Conservation (phyloP, 805 yeast genomes). For the Nakazawaea populi region DNA sequence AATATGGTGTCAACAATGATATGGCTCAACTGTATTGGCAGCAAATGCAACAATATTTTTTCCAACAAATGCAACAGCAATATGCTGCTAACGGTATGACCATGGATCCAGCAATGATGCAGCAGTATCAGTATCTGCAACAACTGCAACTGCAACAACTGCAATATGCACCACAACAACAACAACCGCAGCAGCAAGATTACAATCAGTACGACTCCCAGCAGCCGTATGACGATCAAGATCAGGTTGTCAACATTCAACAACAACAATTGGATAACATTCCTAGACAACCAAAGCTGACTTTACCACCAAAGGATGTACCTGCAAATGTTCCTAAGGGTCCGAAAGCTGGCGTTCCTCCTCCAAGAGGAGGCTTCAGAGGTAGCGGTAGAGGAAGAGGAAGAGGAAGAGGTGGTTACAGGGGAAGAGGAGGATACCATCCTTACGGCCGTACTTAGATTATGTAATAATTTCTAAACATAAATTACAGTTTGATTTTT, state of each 20-base stretch:
- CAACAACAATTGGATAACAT: conserved; percentile 19
- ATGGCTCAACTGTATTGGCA: conserved; percentile 62
- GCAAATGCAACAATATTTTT: conserved; percentile 54
- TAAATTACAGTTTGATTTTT: not conserved
- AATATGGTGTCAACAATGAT: conserved; percentile 38
- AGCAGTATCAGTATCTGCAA: conserved; percentile 19
- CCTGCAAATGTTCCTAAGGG: conserved; percentile 44
- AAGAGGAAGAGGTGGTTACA: conserved; percentile 9
- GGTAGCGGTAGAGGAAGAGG: conserved; percentile 7
- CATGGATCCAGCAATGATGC: conserved; percentile 16
- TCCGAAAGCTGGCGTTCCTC: conserved; percentile 24
- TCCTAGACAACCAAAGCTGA: conserved; percentile 17
- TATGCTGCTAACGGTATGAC: conserved; percentile 20
- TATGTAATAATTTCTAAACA: too few species aligned
- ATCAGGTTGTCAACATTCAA: conserved; percentile 14
- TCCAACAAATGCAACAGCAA: conserved; percentile 41
- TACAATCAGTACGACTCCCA: conserved; percentile 14
- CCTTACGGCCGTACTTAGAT: conserved; percentile 5
- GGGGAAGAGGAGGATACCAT: conserved; percentile 11
- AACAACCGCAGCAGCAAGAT: conserved; percentile 27
- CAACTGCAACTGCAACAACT: conserved; percentile 25
- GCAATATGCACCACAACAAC: conserved; percentile 22
- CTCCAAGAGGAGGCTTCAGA: conserved; percentile 3
- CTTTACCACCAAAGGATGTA: conserved; percentile 5
- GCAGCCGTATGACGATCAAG: conserved; percentile 18